Percentiles rank a stretch among this genome's conserved stretches.
phyloP scores from a whole-genome alignment of 108 stramenopile genomes.

The Skeletonema marinoi region DNA sequence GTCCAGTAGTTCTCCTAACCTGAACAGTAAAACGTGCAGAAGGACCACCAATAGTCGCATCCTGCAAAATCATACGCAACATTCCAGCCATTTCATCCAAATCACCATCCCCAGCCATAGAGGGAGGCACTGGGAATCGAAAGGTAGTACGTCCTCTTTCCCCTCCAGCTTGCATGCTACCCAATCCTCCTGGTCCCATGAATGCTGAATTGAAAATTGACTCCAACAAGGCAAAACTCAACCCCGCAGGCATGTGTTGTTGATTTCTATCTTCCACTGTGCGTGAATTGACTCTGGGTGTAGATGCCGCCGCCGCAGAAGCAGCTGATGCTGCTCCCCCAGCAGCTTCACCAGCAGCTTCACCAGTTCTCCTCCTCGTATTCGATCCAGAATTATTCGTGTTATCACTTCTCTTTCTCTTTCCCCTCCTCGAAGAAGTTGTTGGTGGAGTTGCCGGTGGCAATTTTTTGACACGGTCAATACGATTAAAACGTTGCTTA shows the following conservation, averaged over 20 bases:
- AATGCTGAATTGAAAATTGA: constrained; percentile 10
- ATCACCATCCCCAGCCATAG: background rate
- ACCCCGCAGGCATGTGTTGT: background rate
- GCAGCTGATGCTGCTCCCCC: background rate
- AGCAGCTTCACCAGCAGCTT: background rate
- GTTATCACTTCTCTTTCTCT: constrained; percentile 9
- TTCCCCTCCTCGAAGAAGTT: background rate
- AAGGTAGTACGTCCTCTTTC: background rate
- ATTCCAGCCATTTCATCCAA: constrained; percentile 3
- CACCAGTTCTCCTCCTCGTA: background rate
- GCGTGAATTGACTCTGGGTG: constrained; percentile 42
- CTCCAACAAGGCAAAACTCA: constrained; percentile 27
- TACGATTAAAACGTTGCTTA: constrained; percentile 33
- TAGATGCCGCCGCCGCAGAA: background rate
- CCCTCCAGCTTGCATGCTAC: background rate
- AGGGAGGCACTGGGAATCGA: background rate
- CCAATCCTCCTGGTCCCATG: background rate
- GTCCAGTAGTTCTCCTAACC: background rate
- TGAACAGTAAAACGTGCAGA: background rate
- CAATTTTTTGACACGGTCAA: constrained; percentile 31
- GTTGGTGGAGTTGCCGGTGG: background rate
- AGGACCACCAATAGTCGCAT: background rate
- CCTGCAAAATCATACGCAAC: constrained; percentile 4
- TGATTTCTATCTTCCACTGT: constrained; percentile 48
- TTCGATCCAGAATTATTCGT: constrained; percentile 2